A percentile compares a stretch with the other conserved stretches of the same genome.
Evolutionary conservation across 192 early-diverging fungal species (phyloP).

Genomic region (Oehlia diaphana): DNA sequence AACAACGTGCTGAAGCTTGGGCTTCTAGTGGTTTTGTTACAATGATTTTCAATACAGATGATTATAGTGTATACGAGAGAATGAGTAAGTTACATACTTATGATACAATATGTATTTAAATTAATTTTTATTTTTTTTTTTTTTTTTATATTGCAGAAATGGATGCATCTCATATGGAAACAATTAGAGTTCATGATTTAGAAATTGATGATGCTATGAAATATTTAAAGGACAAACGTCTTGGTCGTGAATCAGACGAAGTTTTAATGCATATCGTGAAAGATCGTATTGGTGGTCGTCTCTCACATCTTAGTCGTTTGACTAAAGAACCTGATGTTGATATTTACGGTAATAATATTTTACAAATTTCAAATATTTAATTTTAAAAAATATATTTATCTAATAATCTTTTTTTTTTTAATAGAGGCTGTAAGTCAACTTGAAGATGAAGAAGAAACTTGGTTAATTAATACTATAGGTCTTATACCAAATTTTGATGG

Average conservation of each 20-base stretch:
- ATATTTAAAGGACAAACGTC: conserved; percentile 1
- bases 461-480: conserved; percentile 19
- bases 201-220: background rate
- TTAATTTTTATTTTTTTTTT: background rate
- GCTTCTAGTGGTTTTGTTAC: conserved; percentile 16
- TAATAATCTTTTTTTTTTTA: no score
- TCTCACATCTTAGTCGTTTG: conserved; percentile 12
- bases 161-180: conserved; percentile 29
- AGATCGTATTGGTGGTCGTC: conserved; percentile 11
- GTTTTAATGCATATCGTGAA: background rate
- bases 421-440: background rate
- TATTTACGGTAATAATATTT: background rate
- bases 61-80: conserved; percentile 28
- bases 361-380: background rate
- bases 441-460: conserved; percentile 22
- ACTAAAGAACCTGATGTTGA: background rate
- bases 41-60: conserved; percentile 28
- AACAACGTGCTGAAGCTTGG: conserved; percentile 30
- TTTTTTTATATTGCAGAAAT: background rate
- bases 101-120: no score
- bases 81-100: conserved; percentile 22
- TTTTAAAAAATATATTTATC: no score
- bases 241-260: conserved; percentile 4
- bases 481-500: conserved; percentile 27
- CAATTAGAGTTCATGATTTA: conserved; percentile 17